phyloP scores from a whole-genome alignment of 441 rosid species.

The Erodium moschatum region DNA sequence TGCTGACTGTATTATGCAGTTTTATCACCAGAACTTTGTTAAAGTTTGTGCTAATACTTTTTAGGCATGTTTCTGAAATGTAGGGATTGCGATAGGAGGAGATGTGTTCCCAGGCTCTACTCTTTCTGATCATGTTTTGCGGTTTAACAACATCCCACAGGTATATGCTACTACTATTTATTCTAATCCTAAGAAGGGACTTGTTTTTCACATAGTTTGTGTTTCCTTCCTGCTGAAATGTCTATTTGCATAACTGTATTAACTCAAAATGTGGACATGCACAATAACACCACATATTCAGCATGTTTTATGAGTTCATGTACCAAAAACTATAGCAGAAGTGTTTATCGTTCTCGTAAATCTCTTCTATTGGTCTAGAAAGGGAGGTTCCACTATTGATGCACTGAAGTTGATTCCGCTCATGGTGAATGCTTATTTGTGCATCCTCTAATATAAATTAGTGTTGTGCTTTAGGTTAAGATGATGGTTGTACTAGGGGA shows the following conservation, averaged over 20 bases:
- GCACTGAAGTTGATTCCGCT: not conserved
- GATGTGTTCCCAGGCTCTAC: constrained; percentile 97
- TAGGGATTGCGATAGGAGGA: constrained; percentile 95
- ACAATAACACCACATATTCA: too few relatives aligned
- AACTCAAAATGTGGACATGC: too few relatives aligned
- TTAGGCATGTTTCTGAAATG: constrained; percentile 16
- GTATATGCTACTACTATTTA: constrained; percentile 28
- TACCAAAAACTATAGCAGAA: too few relatives aligned
- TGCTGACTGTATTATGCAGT: constrained; percentile 13
- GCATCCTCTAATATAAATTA: constrained; percentile 11
- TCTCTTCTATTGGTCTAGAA: too few relatives aligned
- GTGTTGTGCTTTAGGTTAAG: constrained; percentile 46
- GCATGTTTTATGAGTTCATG: too few relatives aligned
- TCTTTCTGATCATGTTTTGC: constrained; percentile 75
- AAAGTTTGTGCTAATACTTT: constrained; percentile 4
- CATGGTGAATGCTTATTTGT: not conserved
- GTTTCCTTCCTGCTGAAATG: not conserved
- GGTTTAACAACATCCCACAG: constrained; percentile 94
- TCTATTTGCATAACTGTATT: too few relatives aligned
- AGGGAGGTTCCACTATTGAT: not conserved
- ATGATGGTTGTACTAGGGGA: constrained; percentile 93
- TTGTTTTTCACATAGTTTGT: not conserved
- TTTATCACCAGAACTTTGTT: constrained; percentile 10
- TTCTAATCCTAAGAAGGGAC: not conserved
- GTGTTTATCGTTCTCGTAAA: too few relatives aligned